A percentile compares a stretch with the other conserved stretches of the same genome.
Conservation (phyloP, 805 yeast genomes). For the Danielozyma ontarioensis region DNA sequence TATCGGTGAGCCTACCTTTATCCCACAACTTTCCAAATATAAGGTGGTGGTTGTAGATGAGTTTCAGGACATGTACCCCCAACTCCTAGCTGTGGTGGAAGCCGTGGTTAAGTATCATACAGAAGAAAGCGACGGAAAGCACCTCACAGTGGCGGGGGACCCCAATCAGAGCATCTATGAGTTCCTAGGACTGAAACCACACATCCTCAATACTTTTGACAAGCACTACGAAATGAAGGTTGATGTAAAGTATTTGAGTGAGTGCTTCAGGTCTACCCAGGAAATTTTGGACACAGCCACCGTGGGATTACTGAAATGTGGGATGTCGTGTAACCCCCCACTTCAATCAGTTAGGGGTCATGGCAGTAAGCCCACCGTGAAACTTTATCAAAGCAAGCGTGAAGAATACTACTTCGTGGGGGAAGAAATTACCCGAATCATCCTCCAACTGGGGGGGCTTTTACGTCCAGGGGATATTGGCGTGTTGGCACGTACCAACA, state of each 20-base stretch:
- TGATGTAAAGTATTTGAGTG: conserved; percentile 34
- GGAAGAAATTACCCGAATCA: conserved; percentile 39
- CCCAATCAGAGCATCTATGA: conserved; percentile 65
- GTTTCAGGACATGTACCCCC: conserved; percentile 63
- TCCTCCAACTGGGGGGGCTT: conserved; percentile 35
- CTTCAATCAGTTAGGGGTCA: conserved; percentile 11
- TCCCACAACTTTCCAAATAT: conserved; percentile 19
- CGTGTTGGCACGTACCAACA: conserved; percentile 48
- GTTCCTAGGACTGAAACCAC: conserved; percentile 51
- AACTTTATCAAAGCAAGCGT: conserved; percentile 7
- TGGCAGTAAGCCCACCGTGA: conserved; percentile 19
- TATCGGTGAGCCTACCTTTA: conserved; percentile 10
- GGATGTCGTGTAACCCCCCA: conserved; percentile 2
- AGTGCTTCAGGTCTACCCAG: conserved; percentile 60
- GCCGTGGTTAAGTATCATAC: conserved; percentile 33
- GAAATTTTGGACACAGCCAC: conserved; percentile 46
- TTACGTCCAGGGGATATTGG: conserved; percentile 47
- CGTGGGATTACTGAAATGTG: conserved; percentile 9
- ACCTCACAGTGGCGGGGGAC: conserved; percentile 67
- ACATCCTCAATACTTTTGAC: conserved; percentile 23
- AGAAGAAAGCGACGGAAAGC: conserved; percentile 25
- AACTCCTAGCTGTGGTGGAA: conserved; percentile 40
- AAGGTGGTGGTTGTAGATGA: conserved; percentile 59
- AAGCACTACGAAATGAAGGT: conserved; percentile 12
- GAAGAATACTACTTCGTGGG: conserved; percentile 43